Percentiles rank a stretch among this genome's conserved stretches.
phyloP scores from a whole-genome alignment of 2,329 filamentous ascomycete genomes.

The Elsinoe batatas region DNA sequence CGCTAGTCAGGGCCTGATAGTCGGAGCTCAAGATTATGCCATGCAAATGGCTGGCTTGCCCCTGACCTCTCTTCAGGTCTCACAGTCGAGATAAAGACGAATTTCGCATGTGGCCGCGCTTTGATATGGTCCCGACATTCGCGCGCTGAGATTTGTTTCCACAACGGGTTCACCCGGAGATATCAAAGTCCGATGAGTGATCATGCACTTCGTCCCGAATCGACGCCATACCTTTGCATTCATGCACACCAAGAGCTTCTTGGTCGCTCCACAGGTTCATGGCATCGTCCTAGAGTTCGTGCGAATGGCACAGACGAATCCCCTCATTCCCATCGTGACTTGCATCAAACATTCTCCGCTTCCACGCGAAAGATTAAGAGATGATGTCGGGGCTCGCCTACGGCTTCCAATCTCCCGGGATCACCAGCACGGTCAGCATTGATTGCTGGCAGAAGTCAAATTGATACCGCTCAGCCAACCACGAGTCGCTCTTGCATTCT shows the following conservation, averaged over 20 bases:
- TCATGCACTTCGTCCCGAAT: neutral
- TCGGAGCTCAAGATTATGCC: neutral
- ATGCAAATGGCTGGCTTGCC: neutral
- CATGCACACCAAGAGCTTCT: neutral
- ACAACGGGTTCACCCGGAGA: constrained; percentile 1
- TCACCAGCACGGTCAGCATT: neutral
- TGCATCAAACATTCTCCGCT: constrained; percentile 2
- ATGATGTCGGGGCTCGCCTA: constrained; percentile 4
- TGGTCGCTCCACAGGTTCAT: constrained; percentile 2
- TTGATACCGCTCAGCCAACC: constrained; percentile 1
- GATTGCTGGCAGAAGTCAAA: constrained; percentile 10
- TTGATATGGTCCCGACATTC: neutral
- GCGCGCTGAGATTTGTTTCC: neutral
- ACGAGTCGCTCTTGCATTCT: neutral
- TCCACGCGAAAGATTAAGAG: neutral
- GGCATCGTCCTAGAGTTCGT: neutral
- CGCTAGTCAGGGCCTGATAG: neutral
- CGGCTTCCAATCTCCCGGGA: constrained; percentile 8
- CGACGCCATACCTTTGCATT: neutral
- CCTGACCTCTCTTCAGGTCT: neutral
- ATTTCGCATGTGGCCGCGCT: neutral
- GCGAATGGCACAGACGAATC: neutral
- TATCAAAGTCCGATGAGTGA: neutral
- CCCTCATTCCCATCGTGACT: neutral
- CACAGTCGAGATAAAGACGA: neutral